phyloP scores from a whole-genome alignment of 495 filamentous ascomycete species.

The Penicillium bovifimosum region DNA sequence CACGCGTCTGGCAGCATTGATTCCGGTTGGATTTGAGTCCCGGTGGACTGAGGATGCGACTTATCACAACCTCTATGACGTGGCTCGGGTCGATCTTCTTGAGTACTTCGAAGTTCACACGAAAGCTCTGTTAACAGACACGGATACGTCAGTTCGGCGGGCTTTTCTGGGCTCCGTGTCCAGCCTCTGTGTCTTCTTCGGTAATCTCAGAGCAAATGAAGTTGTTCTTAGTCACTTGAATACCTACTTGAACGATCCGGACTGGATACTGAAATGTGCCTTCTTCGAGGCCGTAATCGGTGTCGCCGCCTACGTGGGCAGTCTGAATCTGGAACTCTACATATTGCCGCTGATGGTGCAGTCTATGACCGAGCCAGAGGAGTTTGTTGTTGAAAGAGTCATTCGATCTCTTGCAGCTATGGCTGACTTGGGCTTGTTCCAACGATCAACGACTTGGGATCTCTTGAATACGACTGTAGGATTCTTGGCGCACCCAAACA shows the following conservation, averaged over 20 bases:
- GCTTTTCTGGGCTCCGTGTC: conserved; percentile 93
- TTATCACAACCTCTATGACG: conserved; percentile 79
- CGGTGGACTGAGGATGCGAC: conserved; percentile 65
- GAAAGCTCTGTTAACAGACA: conserved; percentile 82
- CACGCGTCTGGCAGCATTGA: conserved; percentile 69
- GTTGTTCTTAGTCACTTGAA: conserved; percentile 93
- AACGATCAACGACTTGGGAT: conserved; percentile 79
- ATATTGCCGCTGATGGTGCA: conserved; percentile 95
- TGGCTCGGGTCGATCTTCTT: conserved; percentile 68
- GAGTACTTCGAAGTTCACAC: conserved; percentile 81
- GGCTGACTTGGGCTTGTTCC: conserved; percentile 81
- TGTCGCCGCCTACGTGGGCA: conserved; percentile 85
- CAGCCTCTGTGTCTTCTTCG: conserved; percentile 92
- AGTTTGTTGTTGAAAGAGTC: conserved; percentile 89
- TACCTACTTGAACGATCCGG: conserved; percentile 92
- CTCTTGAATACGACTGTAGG: conserved; percentile 72
- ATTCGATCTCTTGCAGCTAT: conserved; percentile 84
- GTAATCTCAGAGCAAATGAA: conserved; percentile 81
- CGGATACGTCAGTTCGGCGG: conserved; percentile 78
- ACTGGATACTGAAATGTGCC: conserved; percentile 94
- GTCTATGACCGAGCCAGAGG: conserved; percentile 92
- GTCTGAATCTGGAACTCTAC: conserved; percentile 84
- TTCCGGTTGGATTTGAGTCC: conserved; percentile 58
- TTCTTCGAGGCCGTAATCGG: conserved; percentile 96
- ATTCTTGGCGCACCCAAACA: conserved; percentile 88